Evolutionary conservation across 208 protist genomes (phyloP).

Genomic region (Crithidia acanthocephali): DNA sequence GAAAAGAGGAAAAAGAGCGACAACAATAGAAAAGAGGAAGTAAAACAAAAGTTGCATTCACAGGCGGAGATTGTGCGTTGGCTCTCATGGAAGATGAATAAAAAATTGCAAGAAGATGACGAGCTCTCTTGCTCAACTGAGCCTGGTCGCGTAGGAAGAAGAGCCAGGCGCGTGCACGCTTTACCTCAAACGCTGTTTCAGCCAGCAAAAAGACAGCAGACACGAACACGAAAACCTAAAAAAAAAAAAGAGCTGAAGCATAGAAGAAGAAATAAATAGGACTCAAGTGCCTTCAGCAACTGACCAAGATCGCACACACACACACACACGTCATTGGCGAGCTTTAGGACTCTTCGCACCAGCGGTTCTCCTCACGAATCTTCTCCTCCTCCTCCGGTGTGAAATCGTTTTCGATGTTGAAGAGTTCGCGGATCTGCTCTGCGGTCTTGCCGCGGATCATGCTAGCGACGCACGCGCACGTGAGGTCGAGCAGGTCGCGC

Average conservation of each 20-base stretch:
- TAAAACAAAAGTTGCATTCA: neutral
- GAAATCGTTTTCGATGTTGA: slow-evolving; percentile 97
- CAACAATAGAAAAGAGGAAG: neutral
- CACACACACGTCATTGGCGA: neutral
- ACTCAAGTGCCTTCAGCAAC: no score
- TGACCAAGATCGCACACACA: no score
- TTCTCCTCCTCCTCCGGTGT: slow-evolving; percentile 95
- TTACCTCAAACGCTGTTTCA: neutral
- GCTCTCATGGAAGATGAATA: neutral
- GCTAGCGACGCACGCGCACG: slow-evolving; percentile 93
- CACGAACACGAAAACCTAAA: neutral
- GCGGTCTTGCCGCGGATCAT: slow-evolving; percentile 96
- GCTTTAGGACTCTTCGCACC: slow-evolving; percentile 83
- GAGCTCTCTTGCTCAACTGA: no score
- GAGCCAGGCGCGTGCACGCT: no score
- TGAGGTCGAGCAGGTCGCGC: slow-evolving; percentile 93
- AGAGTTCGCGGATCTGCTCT: slow-evolving; percentile 93
- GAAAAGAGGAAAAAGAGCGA: neutral
- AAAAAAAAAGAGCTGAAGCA: neutral
- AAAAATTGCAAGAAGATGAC: neutral
- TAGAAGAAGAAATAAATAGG: neutral
- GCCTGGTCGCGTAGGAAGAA: no score
- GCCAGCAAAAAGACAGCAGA: neutral
- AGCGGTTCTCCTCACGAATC: slow-evolving; percentile 88
- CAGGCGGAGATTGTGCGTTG: neutral